Evolutionary conservation across 1,284 basidiomycete species (phyloP).

Genomic region (Ceratorhiza oryzae-sativae): DNA sequence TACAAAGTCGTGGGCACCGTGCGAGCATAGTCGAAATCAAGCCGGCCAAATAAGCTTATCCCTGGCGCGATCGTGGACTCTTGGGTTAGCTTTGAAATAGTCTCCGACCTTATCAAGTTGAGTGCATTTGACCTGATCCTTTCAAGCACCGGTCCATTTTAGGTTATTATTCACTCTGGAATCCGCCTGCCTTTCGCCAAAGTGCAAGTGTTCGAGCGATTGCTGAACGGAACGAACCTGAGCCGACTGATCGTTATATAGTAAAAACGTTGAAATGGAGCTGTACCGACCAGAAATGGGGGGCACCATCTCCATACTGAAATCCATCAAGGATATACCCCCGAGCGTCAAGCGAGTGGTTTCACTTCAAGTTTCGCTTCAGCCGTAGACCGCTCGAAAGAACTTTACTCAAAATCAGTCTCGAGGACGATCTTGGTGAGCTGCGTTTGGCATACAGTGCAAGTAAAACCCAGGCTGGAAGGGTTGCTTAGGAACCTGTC

Average conservation of each 20-base stretch:
- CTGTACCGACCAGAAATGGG: constrained; percentile 55
- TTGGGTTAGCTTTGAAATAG: constrained; percentile 16
- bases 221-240: neutral
- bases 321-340: constrained; percentile 46
- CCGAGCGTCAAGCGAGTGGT: constrained; percentile 53
- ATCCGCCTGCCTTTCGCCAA: neutral
- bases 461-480: constrained; percentile 47
- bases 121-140: constrained; percentile 16
- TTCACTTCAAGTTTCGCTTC: constrained; percentile 55
- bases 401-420: neutral
- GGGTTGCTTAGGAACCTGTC: constrained; percentile 41
- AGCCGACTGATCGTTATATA: neutral
- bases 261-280: constrained; percentile 45
- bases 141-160: neutral
- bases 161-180: constrained; percentile 21
- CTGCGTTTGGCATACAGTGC: constrained; percentile 45
- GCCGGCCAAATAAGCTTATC: constrained; percentile 51
- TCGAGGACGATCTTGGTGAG: constrained; percentile 27
- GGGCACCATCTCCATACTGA: constrained; percentile 54
- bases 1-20: constrained; percentile 53
- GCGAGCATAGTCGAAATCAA: constrained; percentile 52
- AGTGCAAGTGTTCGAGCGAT: neutral
- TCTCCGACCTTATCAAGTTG: constrained; percentile 14
- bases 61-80: neutral
- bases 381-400: constrained; percentile 42